Evolutionary conservation across 768 basidiomycete species (phyloP).

Genomic region (Mycena albidolilacea): DNA sequence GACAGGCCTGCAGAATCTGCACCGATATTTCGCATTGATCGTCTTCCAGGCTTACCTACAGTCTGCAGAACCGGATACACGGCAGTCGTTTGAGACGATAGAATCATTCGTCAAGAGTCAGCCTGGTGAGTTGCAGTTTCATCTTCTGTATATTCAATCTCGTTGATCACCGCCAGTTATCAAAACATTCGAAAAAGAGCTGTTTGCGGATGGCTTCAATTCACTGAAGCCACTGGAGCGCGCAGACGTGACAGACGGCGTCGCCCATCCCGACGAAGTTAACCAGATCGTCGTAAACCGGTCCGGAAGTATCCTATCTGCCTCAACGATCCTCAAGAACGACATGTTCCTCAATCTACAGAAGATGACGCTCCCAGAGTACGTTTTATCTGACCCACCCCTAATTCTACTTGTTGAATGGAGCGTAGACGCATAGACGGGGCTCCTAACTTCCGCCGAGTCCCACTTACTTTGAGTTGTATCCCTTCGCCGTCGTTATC

Average conservation of each 20-base stretch:
- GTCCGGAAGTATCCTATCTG: conserved; percentile 88
- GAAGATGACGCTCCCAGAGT: conserved; percentile 98
- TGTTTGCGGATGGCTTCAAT: conserved; percentile 82
- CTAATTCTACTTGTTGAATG: background rate
- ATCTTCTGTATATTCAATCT: background rate
- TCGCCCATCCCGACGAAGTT: conserved; percentile 93
- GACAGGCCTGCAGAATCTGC: conserved; percentile 82
- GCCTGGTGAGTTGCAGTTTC: conserved; percentile 70
- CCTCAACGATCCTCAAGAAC: conserved; percentile 94
- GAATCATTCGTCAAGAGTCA: conserved; percentile 87
- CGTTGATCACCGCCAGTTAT: conserved; percentile 70
- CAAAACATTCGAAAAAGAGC: conserved; percentile 94
- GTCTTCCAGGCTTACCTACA: conserved; percentile 93
- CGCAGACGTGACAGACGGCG: conserved; percentile 73
- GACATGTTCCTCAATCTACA: conserved; percentile 95
- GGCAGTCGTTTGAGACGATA: conserved; percentile 80
- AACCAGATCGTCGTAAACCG: conserved; percentile 88
- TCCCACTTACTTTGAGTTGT: conserved; percentile 73
- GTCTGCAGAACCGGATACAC: conserved; percentile 85
- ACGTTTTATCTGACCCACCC: conserved; percentile 44
- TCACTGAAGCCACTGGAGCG: conserved; percentile 88
- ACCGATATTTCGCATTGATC: conserved; percentile 88
- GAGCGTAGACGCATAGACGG: conserved; percentile 87
- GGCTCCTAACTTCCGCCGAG: conserved; percentile 91
- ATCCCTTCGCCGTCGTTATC: conserved; percentile 46